Evolutionary conservation across 768 basidiomycete species (phyloP).

Genomic region (Guyanaporus albipodus): DNA sequence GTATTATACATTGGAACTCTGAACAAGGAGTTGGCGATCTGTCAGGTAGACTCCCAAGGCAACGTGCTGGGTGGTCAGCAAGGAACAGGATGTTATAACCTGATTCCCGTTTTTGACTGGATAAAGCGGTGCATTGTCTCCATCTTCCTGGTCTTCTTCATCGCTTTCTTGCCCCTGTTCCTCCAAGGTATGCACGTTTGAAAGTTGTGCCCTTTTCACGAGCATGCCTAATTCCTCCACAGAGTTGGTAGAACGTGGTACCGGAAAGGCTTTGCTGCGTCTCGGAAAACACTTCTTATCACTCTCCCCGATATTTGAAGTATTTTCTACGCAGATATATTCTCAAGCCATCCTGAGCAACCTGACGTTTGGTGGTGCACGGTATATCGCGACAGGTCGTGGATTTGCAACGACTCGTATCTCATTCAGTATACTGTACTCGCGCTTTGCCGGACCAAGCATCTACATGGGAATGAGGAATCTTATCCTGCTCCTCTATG

Average conservation of each 20-base stretch:
- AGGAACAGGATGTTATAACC: constrained; percentile 81
- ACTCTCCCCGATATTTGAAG: constrained; percentile 95
- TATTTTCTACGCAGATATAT: constrained; percentile 98
- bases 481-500: constrained; percentile 83
- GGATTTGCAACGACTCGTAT: constrained; percentile 98
- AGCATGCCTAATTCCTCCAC: constrained; percentile 6
- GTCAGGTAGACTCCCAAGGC: constrained; percentile 75
- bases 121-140: constrained; percentile 94
- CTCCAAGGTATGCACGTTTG: constrained; percentile 67
- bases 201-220: neutral
- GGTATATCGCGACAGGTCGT: constrained; percentile 98
- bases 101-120: constrained; percentile 97
- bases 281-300: constrained; percentile 97
- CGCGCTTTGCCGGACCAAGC: constrained; percentile 98
- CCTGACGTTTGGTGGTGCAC: constrained; percentile 95
- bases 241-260: constrained; percentile 97
- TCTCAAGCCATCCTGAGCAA: constrained; percentile 96
- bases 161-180: constrained; percentile 94
- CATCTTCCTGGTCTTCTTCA: constrained; percentile 98
- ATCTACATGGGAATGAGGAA: constrained; percentile 99
- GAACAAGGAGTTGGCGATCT: constrained; percentile 89
- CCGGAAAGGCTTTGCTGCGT: constrained; percentile 90
- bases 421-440: constrained; percentile 94
- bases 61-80: constrained; percentile 81
- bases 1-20: constrained; percentile 95